Evolutionary conservation across 2,329 filamentous ascomycete genomes (phyloP).

Genomic region (Lachnellula cervina): DNA sequence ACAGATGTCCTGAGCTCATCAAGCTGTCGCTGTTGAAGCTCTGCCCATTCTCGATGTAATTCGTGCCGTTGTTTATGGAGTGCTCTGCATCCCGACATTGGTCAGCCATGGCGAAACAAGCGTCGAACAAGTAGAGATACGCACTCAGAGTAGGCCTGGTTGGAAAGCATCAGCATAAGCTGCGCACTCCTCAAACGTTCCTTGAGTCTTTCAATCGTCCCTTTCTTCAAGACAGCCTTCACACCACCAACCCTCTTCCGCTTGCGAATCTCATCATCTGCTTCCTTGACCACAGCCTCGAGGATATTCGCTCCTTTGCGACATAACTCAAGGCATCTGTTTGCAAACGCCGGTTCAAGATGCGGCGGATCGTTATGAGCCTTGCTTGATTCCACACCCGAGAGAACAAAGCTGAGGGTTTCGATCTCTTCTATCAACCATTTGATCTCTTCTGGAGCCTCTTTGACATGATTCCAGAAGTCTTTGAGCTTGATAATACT

Average conservation of each 20-base stretch:
- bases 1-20: neutral
- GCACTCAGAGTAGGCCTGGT: neutral
- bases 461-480: conserved; percentile 1
- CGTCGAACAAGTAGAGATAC: neutral
- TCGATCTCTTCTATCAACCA: neutral
- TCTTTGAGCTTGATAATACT: conserved; percentile 1
- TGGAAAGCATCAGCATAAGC: neutral
- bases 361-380: neutral
- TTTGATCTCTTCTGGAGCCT: conserved; percentile 2
- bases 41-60: neutral
- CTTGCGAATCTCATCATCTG: neutral
- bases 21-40: neutral
- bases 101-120: neutral
- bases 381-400: neutral
- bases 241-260: neutral
- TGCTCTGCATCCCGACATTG: neutral
- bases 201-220: conserved; percentile 1
- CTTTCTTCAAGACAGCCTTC: neutral
- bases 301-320: neutral
- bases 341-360: neutral
- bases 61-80: neutral
- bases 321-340: neutral
- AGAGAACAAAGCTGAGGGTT: neutral
- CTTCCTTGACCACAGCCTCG: neutral
- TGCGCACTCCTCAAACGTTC: neutral